Base-by-base conservation (phyloP, 1,284 basidiomycete species). In the Cutaneotrichosporon sp. region DNA sequence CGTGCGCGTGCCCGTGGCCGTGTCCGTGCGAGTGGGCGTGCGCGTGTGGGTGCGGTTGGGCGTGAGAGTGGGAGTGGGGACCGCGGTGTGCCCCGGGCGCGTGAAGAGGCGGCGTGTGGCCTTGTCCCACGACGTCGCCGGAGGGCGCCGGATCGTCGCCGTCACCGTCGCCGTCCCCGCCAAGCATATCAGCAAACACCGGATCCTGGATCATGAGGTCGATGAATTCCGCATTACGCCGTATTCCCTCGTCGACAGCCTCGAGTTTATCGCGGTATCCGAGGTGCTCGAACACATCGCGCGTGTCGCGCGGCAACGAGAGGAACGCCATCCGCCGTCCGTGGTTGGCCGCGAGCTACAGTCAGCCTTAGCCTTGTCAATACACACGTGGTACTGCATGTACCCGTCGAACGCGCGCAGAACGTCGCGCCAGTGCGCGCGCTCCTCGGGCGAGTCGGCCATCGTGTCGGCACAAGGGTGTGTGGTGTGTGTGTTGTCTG, bases 181-280 rank as follows among this genome's bases (percentile, higher is more conserved):
- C 47, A 12, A 72, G 49, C 68, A 72, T 70, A 22, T 74, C 70
- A 5, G 67, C 62, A 48, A 74, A 74, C 15, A 74, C 67, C 1
- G 72, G 72, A 55, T 69, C 66, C 20, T 61, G 61, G 46, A 74
- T 69, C 62, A 76, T 66, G 51, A 73, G 69, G 20, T 75, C 74
- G 49, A 76, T 64, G 44, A 76, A 75, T 51, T 74, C 73, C 1
- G 71, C 58, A 48, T 76, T 76, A 13, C 73, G 74, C 49, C 72
- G 46, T 37, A 77, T 77, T 0, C 71, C 73, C 54, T 77, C 74
- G 51, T 77, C 74, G 2, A 77, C 75, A 1, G 69, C 69, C 35
- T 72, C 67, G 9, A 77, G 66, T 63, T 77, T 77, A 34, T 75
- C 70, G 26, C 67, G 51, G 53, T 69, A 76, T 4, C 73, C 74